Evolutionary conservation across 805 yeast genomes (phyloP), one percentile per base, ranked within the genome.

Genomic region (Schizosaccharomyces octosporus): DNA sequence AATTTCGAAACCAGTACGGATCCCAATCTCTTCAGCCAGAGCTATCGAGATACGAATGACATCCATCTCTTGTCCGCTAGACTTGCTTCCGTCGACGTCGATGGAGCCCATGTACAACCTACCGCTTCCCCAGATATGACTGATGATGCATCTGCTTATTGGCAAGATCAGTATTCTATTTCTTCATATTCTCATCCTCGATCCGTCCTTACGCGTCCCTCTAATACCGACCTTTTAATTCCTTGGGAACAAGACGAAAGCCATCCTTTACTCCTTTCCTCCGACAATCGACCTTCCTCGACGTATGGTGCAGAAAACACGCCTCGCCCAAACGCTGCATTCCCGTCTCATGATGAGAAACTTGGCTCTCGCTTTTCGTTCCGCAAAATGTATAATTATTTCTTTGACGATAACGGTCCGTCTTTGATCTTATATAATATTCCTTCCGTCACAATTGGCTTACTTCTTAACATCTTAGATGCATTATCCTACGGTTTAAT

Each of bases 401-500:
- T 51, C 17, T 51, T 21, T 29, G 57, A 51, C 27, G 31, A 9
- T 29, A 29, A 21, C 7, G 57, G 57, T 24, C 57, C 57, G 15
- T 24, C 36, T 3, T 24, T 51, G 11, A 17, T 51, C 36, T 19
- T 51, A 17, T 29, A 17, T 15, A 41, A 77, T 66, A 61, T 81
- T 2, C 97, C 98, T 0, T 83, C 95, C 0, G 95, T 89, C 3
- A 78, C 88, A 48, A 72, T 93, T 54, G 98, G 98, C 0, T 75
- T 87, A 0, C 72, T 93, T 57, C 75, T 93, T 55, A 93, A 93
- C 69, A 84, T 93, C 57, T 77, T 93, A 59, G 98, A 93, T 71
- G 98, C 95, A 0, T 76, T 93, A 59, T 87, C 95, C 0, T 93
- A 93, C 70, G 98, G 98, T 59, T 89, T 93, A 97, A 93, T 93